Percentiles rank a stretch among this genome's conserved stretches.
These are phyloP conservation scores for Phytophthora megakarya DNA, from an alignment of 352 stramenopile genomes.

Conservation along the genomic window DNA sequence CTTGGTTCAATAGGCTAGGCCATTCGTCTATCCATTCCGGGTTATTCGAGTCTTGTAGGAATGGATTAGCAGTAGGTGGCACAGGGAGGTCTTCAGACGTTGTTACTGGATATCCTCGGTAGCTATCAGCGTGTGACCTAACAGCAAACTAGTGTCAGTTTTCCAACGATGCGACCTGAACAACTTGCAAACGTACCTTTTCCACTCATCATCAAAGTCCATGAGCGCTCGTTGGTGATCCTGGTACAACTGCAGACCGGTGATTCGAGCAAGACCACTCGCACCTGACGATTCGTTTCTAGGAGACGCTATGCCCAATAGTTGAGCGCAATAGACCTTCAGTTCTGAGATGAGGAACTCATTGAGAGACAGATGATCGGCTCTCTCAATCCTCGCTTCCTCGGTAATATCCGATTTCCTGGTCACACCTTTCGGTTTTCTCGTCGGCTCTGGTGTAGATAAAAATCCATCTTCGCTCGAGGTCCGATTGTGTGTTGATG, in stretches of 20 bases:
- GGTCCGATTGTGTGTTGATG: slow-evolving; percentile 22
- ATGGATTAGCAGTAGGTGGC: slow-evolving; percentile 31
- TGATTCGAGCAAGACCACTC: slow-evolving; percentile 40
- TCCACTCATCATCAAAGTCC: slow-evolving; percentile 62
- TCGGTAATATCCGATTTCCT: slow-evolving; percentile 25
- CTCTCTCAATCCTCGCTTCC: slow-evolving; percentile 26
- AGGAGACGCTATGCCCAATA: slow-evolving; percentile 24
- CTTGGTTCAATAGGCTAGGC: slow-evolving; percentile 27
- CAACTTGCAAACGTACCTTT: slow-evolving; percentile 32
- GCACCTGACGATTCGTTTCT: slow-evolving; percentile 19
- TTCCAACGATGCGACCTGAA: background rate
- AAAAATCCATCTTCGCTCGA: slow-evolving; percentile 31
- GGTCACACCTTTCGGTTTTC: background rate
- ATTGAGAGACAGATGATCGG: slow-evolving; percentile 51
- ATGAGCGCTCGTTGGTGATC: slow-evolving; percentile 53
- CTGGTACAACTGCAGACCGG: slow-evolving; percentile 49
- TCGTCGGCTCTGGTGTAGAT: slow-evolving; percentile 30
- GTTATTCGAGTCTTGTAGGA: slow-evolving; percentile 19
- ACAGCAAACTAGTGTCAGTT: slow-evolving; percentile 9
- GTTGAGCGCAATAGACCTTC: slow-evolving; percentile 43
- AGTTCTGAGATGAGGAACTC: slow-evolving; percentile 57
- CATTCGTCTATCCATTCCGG: slow-evolving; percentile 15
- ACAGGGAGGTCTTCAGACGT: background rate
- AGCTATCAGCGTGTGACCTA: slow-evolving; percentile 36
- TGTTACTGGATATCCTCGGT: slow-evolving; percentile 12